These are phyloP conservation scores for Globisporangium orthogonon DNA, from an alignment of 352 stramenopile species.

Conservation along the genomic window DNA sequence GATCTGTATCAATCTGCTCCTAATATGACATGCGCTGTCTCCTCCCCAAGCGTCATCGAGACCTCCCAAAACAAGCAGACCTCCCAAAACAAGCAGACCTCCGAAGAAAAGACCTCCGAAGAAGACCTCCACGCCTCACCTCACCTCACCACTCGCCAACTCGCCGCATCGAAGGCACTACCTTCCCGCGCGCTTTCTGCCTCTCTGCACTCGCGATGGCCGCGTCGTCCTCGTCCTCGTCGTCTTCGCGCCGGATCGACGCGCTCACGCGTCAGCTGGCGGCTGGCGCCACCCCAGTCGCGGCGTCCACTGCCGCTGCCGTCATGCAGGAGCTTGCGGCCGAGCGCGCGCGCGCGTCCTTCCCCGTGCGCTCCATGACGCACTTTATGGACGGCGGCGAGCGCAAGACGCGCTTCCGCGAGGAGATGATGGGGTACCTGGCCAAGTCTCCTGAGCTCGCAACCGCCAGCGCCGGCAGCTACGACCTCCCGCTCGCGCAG, in stretches of 20 bases:
- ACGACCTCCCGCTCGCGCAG: conserved; percentile 47
- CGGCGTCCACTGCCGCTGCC: conserved; percentile 32
- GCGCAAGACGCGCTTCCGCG: conserved; percentile 32
- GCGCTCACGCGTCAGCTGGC: conserved; percentile 46
- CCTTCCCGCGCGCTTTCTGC: not conserved
- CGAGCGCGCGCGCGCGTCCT: conserved; percentile 42
- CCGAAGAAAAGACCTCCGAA: too few relatives aligned
- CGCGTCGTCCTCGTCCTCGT: conserved; percentile 16
- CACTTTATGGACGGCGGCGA: conserved; percentile 52
- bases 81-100: not conserved
- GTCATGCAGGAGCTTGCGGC: conserved; percentile 39
- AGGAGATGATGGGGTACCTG: conserved; percentile 46
- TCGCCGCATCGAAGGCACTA: not conserved
- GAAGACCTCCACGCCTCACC: not conserved
- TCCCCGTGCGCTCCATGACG: conserved; percentile 48
- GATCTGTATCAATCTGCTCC: not conserved
- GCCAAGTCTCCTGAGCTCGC: conserved; percentile 37
- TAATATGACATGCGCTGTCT: not conserved
- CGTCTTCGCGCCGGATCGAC: conserved; percentile 29
- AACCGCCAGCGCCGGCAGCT: conserved; percentile 21
- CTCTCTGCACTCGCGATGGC: conserved; percentile 14
- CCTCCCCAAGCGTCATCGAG: not conserved
- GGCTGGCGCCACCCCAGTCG: conserved; percentile 8
- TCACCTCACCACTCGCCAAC: not conserved
- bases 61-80: not conserved